Evolutionary conservation across 306 rosid genomes (phyloP).

Genomic region (Ormosia semicastrata): DNA sequence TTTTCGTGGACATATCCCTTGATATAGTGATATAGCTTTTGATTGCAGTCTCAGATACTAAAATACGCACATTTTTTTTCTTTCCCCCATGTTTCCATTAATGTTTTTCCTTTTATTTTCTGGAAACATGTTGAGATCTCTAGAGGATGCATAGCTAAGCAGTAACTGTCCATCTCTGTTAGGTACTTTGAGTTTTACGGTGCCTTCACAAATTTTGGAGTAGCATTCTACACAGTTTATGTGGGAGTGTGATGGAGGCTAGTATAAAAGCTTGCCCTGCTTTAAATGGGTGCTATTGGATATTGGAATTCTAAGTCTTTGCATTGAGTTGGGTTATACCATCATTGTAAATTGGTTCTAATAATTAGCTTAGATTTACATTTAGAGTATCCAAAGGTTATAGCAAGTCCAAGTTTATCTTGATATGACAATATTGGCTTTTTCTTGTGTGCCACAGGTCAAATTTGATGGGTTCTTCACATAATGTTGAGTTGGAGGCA

Average conservation of each 20-base stretch:
- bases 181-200: background rate
- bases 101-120: slow-evolving; percentile 11
- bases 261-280: background rate
- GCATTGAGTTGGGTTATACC: background rate
- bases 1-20: background rate
- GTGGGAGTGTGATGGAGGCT: background rate
- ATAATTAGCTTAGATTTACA: background rate
- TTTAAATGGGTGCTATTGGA: background rate
- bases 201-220: background rate
- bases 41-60: background rate
- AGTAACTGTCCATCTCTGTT: background rate
- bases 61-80: background rate
- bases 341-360: background rate
- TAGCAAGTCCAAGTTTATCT: background rate
- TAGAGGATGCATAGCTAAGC: background rate
- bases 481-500: slow-evolving; percentile 96
- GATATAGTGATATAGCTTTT: background rate
- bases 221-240: background rate
- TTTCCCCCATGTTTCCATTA: background rate
- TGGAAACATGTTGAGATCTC: too few species aligned
- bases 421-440: background rate
- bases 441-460: slow-evolving; percentile 35
- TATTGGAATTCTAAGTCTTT: background rate
- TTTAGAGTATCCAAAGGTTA: background rate
- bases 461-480: slow-evolving; percentile 69